Conservation (phyloP, 2,329 filamentous ascomycete species). For the Pseudocercospora ulei region DNA sequence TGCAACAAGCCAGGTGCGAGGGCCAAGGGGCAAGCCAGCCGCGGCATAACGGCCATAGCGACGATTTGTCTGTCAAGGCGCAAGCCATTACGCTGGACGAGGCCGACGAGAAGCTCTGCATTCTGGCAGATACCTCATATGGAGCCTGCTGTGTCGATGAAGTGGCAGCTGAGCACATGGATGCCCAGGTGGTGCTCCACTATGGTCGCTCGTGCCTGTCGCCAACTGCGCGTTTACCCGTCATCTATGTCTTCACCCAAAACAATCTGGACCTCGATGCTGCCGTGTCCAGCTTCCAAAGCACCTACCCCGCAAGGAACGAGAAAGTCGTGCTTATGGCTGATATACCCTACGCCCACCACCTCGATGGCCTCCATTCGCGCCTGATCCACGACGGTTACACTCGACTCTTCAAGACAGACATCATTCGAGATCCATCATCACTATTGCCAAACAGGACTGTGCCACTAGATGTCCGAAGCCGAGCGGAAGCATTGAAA, state of each 20-base stretch:
- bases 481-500: slow-evolving; percentile 46
- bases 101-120: slow-evolving; percentile 54
- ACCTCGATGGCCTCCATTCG: slow-evolving; percentile 53
- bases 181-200: slow-evolving; percentile 84
- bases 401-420: slow-evolving; percentile 55
- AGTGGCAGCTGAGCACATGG: slow-evolving; percentile 84
- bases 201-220: slow-evolving; percentile 89
- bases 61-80: slow-evolving; percentile 12
- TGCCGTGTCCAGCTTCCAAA: slow-evolving; percentile 53
- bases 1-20: slow-evolving; percentile 29
- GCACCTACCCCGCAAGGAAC: slow-evolving; percentile 55
- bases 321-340: slow-evolving; percentile 70
- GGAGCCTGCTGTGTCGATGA: slow-evolving; percentile 96
- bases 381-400: slow-evolving; percentile 57
- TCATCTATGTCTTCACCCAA: slow-evolving; percentile 81
- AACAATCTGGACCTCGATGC: slow-evolving; percentile 55
- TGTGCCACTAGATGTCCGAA: slow-evolving; percentile 48
- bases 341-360: slow-evolving; percentile 74
- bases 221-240: slow-evolving; percentile 74
- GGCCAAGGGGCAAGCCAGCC: not conserved
- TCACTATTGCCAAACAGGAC: slow-evolving; percentile 77
- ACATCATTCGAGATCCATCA: slow-evolving; percentile 65
- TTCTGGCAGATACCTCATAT: slow-evolving; percentile 91
- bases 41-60: not conserved
- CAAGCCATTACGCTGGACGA: slow-evolving; percentile 10